These are phyloP conservation scores for Earliella scabrosa DNA, from an alignment of 1,284 basidiomycete species.

Conservation along the genomic window DNA sequence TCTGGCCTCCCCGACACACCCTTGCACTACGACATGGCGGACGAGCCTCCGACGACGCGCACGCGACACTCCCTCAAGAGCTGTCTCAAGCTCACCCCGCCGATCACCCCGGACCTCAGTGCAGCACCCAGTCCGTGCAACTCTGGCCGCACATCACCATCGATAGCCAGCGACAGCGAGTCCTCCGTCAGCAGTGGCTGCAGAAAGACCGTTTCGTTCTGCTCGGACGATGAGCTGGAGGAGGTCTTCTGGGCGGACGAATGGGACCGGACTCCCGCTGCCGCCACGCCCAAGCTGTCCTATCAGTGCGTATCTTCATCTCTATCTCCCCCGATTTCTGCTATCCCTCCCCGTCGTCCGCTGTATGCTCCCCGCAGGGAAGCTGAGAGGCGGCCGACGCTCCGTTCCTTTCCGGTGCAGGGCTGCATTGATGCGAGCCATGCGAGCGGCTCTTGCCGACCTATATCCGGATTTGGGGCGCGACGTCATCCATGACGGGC, in stretches of 20 bases:
- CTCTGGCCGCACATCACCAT: conserved; percentile 24
- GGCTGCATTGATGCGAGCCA: not conserved
- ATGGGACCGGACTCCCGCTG: conserved; percentile 61
- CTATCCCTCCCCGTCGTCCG: not conserved
- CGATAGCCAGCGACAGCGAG: conserved; percentile 19
- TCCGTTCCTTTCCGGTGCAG: too few relatives aligned
- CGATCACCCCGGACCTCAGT: conserved; percentile 33
- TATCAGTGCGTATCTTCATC: conserved; percentile 37
- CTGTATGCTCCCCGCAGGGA: not conserved
- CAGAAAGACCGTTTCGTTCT: conserved; percentile 62
- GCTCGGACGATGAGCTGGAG: conserved; percentile 43
- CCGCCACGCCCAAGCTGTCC: conserved; percentile 39
- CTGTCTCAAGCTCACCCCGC: conserved; percentile 44
- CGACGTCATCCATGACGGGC: conserved; percentile 25
- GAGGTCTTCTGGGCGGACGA: conserved; percentile 67
- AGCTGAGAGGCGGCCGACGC: too few relatives aligned
- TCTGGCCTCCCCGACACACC: not conserved
- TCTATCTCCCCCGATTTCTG: not conserved
- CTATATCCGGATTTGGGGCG: conserved; percentile 1
- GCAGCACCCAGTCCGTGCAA: conserved; percentile 26
- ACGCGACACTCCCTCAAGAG: conserved; percentile 41
- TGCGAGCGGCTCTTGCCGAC: not conserved
- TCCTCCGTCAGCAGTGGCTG: conserved; percentile 17
- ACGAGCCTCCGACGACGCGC: conserved; percentile 5
- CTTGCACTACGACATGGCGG: not conserved